Evolutionary conservation across 306 rosid species (phyloP), one percentile per base, ranked within the genome.

Genomic region (Sesbania bispinosa): DNA sequence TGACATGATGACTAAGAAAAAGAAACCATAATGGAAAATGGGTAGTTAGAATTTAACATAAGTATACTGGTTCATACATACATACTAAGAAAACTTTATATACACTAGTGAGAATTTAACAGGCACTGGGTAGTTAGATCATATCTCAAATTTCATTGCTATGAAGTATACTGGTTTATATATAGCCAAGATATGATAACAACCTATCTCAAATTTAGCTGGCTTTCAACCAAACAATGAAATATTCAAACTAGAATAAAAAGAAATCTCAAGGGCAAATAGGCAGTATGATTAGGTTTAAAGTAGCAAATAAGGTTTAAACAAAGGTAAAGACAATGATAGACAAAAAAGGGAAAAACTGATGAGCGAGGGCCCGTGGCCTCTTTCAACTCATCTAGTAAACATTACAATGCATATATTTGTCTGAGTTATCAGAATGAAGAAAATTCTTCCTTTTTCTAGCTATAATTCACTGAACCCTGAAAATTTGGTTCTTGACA

Each of bases 361-460:
- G 57, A 83, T 65, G 86, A 71, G 84, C 45, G 83, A 87, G 92
- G 89, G 89, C 82, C 55, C 20, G 74, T 33, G 74, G 89, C 89
- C 89, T 72, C 89, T 80, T 78, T 80, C 81, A 81, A 69, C 86
- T 78, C 88, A 85, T 80, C 85, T 33, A n/a, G n/a, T n/a, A n/a
- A n/a, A n/a, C n/a, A n/a, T 73, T 69, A 74, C 67, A 69, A 57
- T 70, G 57, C 38, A 85, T 14, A 66, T 60, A 85, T n/a, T 62
- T 55, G 73, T 42, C 33, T 18, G 59, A 53, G 63, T 41, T 46
- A 67, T 64, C 36, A 52, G 21, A 60, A 62, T 24, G 45, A 36
- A 42, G 67, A 76, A n/a, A n/a, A 62, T 43, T 10, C 52, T 20
- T 65, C 38, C 48, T 69, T 63, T n/a, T 64, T 30, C 79, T 59